Evolutionary conservation across 1,284 basidiomycete genomes (phyloP), one percentile per base, ranked within the genome.

Genomic region (Amylostereum areolatum): DNA sequence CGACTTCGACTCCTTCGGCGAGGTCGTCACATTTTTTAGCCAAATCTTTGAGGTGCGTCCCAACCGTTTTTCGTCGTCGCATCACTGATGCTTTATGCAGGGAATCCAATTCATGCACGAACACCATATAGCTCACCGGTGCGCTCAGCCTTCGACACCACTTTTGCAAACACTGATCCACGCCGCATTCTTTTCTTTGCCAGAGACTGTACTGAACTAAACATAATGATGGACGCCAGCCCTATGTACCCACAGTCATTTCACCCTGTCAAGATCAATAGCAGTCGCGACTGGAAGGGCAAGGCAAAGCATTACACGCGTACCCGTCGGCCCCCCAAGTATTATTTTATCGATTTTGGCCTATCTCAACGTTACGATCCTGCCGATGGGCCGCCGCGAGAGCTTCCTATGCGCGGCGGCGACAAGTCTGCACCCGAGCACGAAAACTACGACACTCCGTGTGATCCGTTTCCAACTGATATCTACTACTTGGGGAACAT

Each of bases 71-170:
- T 8, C 8, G 8, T 9, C 34, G 34, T n/a, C 9, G n/a, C 9
- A 9, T 35, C 9, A 24, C 7, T 27, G 3, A 36, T 5, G 3
- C 12, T 18, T 18, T 6, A 7, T 39, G 9, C 30, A 73, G 70
- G 70, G 70, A 2, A 40, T 74, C 0, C 58, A 60, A 47, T 73
- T 66, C 46, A 62, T 74, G 56, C 73, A 74, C 49, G 29, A 62
- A 3, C 56, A 68, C 24, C 52, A 62, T 34, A 58, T 73, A n/a
- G 69, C 66, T 3, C 71, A 74, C 53, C 55, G 70, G 72, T 63
- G 43, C 3, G 49, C 39, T 3, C 25, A 24, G 12, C 30, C 18
- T 68, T 46, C 4, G 57, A 4, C 25, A 8, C 28, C 28, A 5
- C 12, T 25, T 5, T 9, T 12, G 4, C 9, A 27, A 33, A 7